phyloP scores from a whole-genome alignment of 257 asterid genomes.

The Salvia miltiorrhiza region DNA sequence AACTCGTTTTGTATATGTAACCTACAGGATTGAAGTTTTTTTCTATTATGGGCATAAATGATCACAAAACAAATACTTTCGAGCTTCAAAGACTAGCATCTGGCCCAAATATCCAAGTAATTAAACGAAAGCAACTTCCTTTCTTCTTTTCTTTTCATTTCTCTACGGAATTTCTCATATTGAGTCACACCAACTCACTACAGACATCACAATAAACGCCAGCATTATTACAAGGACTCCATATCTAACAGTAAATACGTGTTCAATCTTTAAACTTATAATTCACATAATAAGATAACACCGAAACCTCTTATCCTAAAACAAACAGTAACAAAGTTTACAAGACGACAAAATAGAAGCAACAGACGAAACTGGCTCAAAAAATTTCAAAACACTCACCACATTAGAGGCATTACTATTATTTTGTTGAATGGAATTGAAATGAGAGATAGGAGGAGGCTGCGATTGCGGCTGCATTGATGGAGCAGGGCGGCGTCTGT shows the following conservation, averaged over 20 bases:
- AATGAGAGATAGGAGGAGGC: conserved; percentile 29
- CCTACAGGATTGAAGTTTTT: not conserved
- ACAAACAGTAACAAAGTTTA: not conserved
- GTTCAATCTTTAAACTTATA: not conserved
- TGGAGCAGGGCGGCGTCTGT: conserved; percentile 35
- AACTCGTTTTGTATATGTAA: not conserved
- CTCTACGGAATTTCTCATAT: not conserved
- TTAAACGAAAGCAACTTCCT: not conserved
- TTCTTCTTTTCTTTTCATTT: not conserved
- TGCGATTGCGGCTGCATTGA: conserved; percentile 23
- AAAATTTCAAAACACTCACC: conserved; percentile 34
- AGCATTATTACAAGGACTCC: not conserved
- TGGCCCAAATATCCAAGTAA: not conserved
- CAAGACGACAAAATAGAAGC: not conserved
- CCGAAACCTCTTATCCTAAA: not conserved
- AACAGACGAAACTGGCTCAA: not conserved
- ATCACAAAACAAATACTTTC: not conserved
- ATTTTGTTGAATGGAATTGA: conserved; percentile 35
- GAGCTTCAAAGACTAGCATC: conserved; percentile 10
- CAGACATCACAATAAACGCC: not conserved
- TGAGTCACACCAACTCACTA: not conserved
- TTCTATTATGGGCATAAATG: not conserved
- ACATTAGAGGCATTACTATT: conserved; percentile 30
- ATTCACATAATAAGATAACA: not conserved
- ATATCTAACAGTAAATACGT: not conserved